Base-by-base conservation (phyloP, 257 asterid species). In the Mentha longifolia region DNA sequence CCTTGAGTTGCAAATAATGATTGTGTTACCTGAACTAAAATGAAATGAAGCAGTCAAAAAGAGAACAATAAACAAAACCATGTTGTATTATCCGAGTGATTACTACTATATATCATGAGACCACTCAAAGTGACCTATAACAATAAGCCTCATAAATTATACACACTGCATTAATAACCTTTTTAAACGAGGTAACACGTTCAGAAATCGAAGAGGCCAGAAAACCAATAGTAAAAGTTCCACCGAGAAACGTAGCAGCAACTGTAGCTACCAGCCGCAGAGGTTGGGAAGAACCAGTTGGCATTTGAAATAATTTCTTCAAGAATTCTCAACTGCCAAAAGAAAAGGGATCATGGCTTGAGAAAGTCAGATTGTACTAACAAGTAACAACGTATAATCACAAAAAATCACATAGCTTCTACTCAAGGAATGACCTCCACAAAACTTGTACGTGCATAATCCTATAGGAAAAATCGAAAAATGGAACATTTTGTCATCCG, bases 191-290 rank as follows among this genome's bases (percentile, higher is more conserved):
- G 70, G 78, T 52, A 28, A 68, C 54, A 4, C 65, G 75, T 72
- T 77, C 85, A 10, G 83, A 84, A 61, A 81, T 6, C 7, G 86
- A 67, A 74, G 86, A 74, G 41, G 83, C 51, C 35, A 81, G 35
- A 22, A 81, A 69, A 65, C 85, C 84, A 19, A 79, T n/a, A 65
- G 80, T 75, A 66, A 84, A 81, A 61, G 56, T 68, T 72, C 86
- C 89, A 77, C 89, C 83, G 46, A 84, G 65, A 71, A 77, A 43
- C 6, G 85, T 54, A 55, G 80, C 81, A 31, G 71, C 82, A 60
- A 59, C 67, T 59, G 76, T 57, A 57, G 76, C 86, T 33, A 80
- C 74, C 67, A 61, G 3, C 8, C 75, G 77, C 56, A 81, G 49
- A 67, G 59, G 74, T 68, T 25, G 58, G 58, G 86, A 59, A 39